phyloP scores from a whole-genome alignment of 2,329 filamentous ascomycete genomes.

The Drechslerella coelobrocha region DNA sequence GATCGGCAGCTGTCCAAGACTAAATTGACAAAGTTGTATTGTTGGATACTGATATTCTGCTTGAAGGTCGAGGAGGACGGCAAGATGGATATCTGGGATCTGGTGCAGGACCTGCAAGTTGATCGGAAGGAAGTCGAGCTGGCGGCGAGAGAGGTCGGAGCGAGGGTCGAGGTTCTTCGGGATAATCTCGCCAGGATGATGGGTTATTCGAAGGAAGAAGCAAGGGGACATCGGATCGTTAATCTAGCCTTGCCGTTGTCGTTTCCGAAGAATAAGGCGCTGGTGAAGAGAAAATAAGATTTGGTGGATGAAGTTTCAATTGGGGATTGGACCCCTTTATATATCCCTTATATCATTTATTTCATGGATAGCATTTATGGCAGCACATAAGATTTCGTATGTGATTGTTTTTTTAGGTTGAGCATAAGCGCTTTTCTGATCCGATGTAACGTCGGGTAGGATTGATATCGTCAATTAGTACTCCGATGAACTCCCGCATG shows the following conservation, averaged over 20 bases:
- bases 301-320: background rate
- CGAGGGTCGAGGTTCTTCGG: conserved; percentile 64
- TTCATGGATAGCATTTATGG: background rate
- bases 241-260: conserved; percentile 77
- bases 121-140: conserved; percentile 73
- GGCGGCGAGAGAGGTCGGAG: conserved; percentile 77
- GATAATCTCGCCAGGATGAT: conserved; percentile 63
- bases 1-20: conserved; percentile 39
- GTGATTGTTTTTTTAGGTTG: conserved; percentile 15
- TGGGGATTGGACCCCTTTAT: background rate
- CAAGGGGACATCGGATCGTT: conserved; percentile 69
- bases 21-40: conserved; percentile 43
- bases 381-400: too few species aligned
- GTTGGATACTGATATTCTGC: conserved; percentile 39
- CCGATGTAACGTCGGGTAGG: background rate
- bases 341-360: background rate
- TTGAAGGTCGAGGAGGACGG: conserved; percentile 73
- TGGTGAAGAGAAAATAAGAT: conserved; percentile 53
- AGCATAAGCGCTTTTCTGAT: background rate
- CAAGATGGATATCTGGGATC: conserved; percentile 60
- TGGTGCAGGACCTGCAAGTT: conserved; percentile 74
- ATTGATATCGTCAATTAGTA: conserved; percentile 5
- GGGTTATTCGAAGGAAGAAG: conserved; percentile 68
- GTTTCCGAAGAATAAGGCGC: conserved; percentile 72
- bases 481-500: conserved; percentile 7